Evolutionary conservation across 2,329 filamentous ascomycete genomes (phyloP).

Genomic region (Phyllosticta ampelicida): DNA sequence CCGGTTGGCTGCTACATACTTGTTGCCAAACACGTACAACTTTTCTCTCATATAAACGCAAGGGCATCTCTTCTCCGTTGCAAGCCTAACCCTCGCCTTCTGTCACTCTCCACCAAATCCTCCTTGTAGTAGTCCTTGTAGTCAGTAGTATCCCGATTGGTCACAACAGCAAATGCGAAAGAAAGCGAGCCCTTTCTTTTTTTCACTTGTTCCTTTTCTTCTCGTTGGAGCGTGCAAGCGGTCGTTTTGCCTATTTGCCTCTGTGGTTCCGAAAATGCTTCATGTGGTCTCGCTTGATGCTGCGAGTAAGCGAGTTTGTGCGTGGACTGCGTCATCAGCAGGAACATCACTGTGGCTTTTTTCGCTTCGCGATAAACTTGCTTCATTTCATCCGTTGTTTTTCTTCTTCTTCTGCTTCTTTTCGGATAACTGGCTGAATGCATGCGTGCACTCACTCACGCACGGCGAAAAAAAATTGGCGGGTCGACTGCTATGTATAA

Average conservation of each 20-base stretch:
- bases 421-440: too few relatives aligned
- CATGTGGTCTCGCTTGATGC: neutral
- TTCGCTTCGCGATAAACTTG: too few relatives aligned
- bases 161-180: neutral
- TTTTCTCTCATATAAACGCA: too few relatives aligned
- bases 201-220: neutral
- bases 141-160: neutral
- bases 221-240: neutral
- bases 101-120: neutral
- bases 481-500: too few relatives aligned
- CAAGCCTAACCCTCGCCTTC: neutral
- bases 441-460: too few relatives aligned
- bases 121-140: neutral
- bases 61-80: too few relatives aligned
- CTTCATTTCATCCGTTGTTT: too few relatives aligned
- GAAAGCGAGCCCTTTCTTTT: neutral
- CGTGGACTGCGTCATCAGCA: too few relatives aligned
- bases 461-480: too few relatives aligned
- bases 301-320: neutral
- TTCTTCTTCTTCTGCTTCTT: too few relatives aligned
- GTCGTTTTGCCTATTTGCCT: neutral
- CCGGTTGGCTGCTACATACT: neutral
- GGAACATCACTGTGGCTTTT: too few relatives aligned
- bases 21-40: too few relatives aligned
- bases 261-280: neutral